These are phyloP conservation scores for Grifola frondosa DNA, from an alignment of 1,284 basidiomycete genomes.

Conservation along the genomic window DNA sequence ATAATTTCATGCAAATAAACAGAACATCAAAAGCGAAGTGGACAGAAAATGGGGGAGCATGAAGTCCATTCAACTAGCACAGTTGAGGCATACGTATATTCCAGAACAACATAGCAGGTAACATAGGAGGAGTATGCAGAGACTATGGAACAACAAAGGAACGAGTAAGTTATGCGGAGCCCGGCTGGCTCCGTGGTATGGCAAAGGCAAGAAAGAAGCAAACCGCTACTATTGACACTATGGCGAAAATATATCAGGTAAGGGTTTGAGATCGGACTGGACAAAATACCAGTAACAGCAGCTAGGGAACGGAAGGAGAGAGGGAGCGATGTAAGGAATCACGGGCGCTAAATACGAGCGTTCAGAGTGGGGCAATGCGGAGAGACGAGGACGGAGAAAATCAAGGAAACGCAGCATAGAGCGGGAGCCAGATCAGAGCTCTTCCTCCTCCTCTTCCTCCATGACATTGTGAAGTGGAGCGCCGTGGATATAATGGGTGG, in stretches of 20 bases:
- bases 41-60: too few relatives aligned
- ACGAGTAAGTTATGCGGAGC: conserved; percentile 19
- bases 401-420: conserved; percentile 2
- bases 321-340: conserved; percentile 10
- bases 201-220: conserved; percentile 18
- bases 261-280: conserved; percentile 1
- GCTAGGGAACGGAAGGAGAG: background rate
- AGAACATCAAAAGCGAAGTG: too few relatives aligned
- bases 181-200: conserved; percentile 21
- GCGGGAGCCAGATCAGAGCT: conserved; percentile 12
- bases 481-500: conserved; percentile 80
- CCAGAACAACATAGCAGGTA: too few relatives aligned
- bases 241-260: conserved; percentile 6
- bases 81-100: too few relatives aligned
- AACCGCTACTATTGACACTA: conserved; percentile 17
- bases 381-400: conserved; percentile 2
- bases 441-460: conserved; percentile 72
- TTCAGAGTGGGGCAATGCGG: conserved; percentile 21
- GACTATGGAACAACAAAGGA: conserved; percentile 16
- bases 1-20: too few relatives aligned
- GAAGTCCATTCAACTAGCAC: too few relatives aligned
- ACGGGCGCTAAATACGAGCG: conserved; percentile 21
- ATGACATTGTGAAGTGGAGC: conserved; percentile 84
- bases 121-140: too few relatives aligned
- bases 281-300: conserved; percentile 11